A percentile compares a stretch with the other conserved stretches of the same genome.
These are phyloP conservation scores for Catunica adiposa DNA, from an alignment of 2,329 filamentous ascomycete genomes.

Conservation along the genomic window DNA sequence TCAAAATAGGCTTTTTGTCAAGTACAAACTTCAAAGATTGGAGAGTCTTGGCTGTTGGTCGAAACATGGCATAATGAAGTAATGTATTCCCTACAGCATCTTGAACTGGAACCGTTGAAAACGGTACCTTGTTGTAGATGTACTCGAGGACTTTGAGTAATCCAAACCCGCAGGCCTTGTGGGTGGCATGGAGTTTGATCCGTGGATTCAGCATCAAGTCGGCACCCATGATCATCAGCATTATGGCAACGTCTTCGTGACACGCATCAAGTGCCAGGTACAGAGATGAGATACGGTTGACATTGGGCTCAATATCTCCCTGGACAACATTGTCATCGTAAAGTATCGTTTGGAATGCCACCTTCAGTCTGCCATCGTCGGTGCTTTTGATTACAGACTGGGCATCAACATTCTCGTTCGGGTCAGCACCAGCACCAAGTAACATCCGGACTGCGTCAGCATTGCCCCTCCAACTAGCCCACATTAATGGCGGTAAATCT, in stretches of 20 bases:
- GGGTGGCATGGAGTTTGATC: conserved; percentile 4
- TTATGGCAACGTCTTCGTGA: conserved; percentile 3
- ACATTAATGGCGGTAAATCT: conserved; percentile 10
- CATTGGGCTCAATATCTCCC: background rate
- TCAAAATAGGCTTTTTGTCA: background rate
- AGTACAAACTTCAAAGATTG: conserved; percentile 4
- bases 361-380: background rate
- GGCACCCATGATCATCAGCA: background rate
- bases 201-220: conserved; percentile 5
- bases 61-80: conserved; percentile 3
- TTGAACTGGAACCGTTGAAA: background rate
- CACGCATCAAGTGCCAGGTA: conserved; percentile 10
- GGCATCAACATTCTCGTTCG: background rate
- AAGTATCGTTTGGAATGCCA: conserved; percentile 1
- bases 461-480: conserved; percentile 9
- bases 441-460: background rate
- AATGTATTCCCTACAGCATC: background rate
- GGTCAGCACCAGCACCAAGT: conserved; percentile 1
- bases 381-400: conserved; percentile 1
- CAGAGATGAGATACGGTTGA: conserved; percentile 4
- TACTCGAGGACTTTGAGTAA: background rate
- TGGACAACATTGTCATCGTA: conserved; percentile 8
- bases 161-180: conserved; percentile 7
- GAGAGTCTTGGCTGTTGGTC: background rate
- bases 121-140: background rate